Conservation (phyloP, 73 alveolate genomes). For the Tetrahymena malaccensis region DNA sequence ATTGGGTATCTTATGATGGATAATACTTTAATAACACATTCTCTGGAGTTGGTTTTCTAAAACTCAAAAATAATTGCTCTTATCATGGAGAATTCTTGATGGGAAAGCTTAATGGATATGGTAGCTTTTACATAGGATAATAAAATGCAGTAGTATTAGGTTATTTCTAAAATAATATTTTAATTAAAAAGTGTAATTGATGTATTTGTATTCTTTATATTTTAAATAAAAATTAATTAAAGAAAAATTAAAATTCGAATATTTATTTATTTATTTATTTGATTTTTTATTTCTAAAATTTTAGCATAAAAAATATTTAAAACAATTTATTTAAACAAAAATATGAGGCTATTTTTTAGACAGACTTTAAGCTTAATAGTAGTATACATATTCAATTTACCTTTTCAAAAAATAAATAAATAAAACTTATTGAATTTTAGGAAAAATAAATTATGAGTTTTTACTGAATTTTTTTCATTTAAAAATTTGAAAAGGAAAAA, state of each 20-base stretch:
- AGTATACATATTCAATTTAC: too few relatives aligned
- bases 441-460: neutral
- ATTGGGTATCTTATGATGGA: neutral
- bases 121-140: neutral
- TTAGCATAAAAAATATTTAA: too few relatives aligned
- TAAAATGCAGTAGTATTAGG: neutral
- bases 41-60: neutral
- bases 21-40: neutral
- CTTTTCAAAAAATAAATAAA: too few relatives aligned
- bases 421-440: neutral
- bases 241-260: too few relatives aligned
- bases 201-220: neutral
- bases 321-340: too few relatives aligned
- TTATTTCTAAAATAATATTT: neutral
- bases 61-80: neutral
- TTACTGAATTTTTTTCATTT: neutral
- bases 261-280: too few relatives aligned
- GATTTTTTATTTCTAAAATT: too few relatives aligned
- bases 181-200: neutral
- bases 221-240: neutral
- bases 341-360: too few relatives aligned
- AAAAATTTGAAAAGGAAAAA: neutral
- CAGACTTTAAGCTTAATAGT: too few relatives aligned
- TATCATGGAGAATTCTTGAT: neutral
- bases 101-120: neutral